Conservation (phyloP, 441 rosid species). For the Adansonia grandidieri region DNA sequence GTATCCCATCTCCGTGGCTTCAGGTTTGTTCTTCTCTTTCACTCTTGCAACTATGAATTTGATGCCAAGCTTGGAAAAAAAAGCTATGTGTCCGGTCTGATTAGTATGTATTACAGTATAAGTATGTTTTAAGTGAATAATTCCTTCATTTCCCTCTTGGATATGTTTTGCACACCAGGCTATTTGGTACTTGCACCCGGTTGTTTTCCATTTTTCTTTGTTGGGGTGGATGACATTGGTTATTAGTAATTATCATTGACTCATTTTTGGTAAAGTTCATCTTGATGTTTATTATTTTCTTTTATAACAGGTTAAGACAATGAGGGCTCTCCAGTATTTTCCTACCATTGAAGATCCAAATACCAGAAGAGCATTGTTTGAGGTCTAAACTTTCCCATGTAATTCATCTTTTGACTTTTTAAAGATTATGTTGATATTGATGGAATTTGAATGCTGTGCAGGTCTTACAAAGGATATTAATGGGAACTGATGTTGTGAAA, state of each 20-base stretch:
- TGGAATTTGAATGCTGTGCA: slow-evolving; percentile 42
- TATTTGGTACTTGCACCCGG: slow-evolving; percentile 1
- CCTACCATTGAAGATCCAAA: slow-evolving; percentile 98
- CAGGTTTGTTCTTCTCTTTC: slow-evolving; percentile 58
- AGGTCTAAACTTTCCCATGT: slow-evolving; percentile 52
- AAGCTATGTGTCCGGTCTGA: neutral
- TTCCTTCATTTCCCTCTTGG: slow-evolving; percentile 12
- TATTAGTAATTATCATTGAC: neutral
- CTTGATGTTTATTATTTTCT: slow-evolving; percentile 32
- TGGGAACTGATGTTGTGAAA: slow-evolving; percentile 99
- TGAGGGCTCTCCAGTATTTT: slow-evolving; percentile 99
- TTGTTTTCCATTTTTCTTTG: neutral
- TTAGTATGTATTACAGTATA: neutral
- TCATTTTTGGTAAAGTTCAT: slow-evolving; percentile 26
- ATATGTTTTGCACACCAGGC: neutral
- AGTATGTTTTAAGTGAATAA: slow-evolving; percentile 5
- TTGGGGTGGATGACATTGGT: neutral
- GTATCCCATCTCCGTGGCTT: slow-evolving; percentile 99
- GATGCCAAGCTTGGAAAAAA: neutral
- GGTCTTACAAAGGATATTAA: slow-evolving; percentile 93
- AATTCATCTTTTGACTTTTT: slow-evolving; percentile 17
- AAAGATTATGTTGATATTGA: slow-evolving; percentile 33
- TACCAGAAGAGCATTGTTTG: slow-evolving; percentile 88
- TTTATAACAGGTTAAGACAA: slow-evolving; percentile 80
- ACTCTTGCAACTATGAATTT: neutral